Evolutionary conservation across 805 yeast genomes (phyloP).

Genomic region (Spathaspora gorwiae): DNA sequence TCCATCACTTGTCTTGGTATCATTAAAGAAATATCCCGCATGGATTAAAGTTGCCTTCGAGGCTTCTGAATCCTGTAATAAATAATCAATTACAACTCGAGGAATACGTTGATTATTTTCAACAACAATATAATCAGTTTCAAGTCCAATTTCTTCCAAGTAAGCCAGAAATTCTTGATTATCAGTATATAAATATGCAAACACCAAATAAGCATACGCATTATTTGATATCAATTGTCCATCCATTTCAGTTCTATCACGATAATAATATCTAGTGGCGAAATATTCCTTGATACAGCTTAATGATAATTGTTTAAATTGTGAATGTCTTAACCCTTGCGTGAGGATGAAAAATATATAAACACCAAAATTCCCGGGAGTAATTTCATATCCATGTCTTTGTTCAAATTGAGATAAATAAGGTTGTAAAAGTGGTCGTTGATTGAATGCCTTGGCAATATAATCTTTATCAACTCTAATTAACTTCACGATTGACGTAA

Average conservation of each 20-base stretch:
- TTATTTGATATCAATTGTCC: slow-evolving; percentile 4
- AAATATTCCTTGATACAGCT: slow-evolving; percentile 41
- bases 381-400: slow-evolving; percentile 33
- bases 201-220: slow-evolving; percentile 23
- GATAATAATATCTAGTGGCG: slow-evolving; percentile 38
- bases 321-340: slow-evolving; percentile 58
- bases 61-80: slow-evolving; percentile 14
- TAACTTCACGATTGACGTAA: slow-evolving; percentile 22
- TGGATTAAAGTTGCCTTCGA: slow-evolving; percentile 22
- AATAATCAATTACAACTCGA: slow-evolving; percentile 20
- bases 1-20: slow-evolving; percentile 24
- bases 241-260: slow-evolving; percentile 6
- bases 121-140: slow-evolving; percentile 10
- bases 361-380: slow-evolving; percentile 46
- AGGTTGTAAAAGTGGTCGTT: slow-evolving; percentile 37
- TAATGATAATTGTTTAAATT: slow-evolving; percentile 47
- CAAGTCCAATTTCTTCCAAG: slow-evolving; percentile 18
- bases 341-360: slow-evolving; percentile 44
- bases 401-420: slow-evolving; percentile 41
- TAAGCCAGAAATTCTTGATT: slow-evolving; percentile 21
- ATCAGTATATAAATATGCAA: slow-evolving; percentile 26
- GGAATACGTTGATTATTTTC: slow-evolving; percentile 21
- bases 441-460: slow-evolving; percentile 22
- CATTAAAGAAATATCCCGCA: slow-evolving; percentile 26
- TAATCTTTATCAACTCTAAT: slow-evolving; percentile 19